These are phyloP conservation scores for Pyrrhoderma noxium DNA, from an alignment of 1,284 basidiomycete genomes.

Conservation along the genomic window DNA sequence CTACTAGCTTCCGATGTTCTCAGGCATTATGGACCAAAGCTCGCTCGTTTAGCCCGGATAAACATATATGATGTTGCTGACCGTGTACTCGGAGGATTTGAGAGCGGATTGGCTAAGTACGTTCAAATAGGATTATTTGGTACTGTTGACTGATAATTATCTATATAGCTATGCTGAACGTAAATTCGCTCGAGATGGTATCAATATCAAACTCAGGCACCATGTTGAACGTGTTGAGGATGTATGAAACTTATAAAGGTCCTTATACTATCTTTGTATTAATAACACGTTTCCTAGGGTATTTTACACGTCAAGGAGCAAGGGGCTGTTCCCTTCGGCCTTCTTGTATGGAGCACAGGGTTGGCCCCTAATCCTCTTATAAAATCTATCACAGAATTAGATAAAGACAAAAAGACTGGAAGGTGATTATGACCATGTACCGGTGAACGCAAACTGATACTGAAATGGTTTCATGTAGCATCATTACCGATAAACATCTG, in stretches of 20 bases:
- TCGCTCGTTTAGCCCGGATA: slow-evolving; percentile 59
- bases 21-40: slow-evolving; percentile 49
- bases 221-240: slow-evolving; percentile 74
- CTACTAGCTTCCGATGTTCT: slow-evolving; percentile 71
- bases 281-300: slow-evolving; percentile 33
- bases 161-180: slow-evolving; percentile 55
- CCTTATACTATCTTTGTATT: slow-evolving; percentile 23
- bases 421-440: slow-evolving; percentile 35
- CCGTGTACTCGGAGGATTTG: slow-evolving; percentile 75
- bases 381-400: slow-evolving; percentile 46
- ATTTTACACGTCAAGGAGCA: slow-evolving; percentile 55
- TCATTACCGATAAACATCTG: slow-evolving; percentile 58
- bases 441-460: slow-evolving; percentile 1
- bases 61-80: slow-evolving; percentile 78
- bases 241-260: slow-evolving; percentile 36
- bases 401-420: slow-evolving; percentile 56
- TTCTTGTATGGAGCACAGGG: slow-evolving; percentile 85
- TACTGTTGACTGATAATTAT: slow-evolving; percentile 13
- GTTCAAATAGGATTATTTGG: slow-evolving; percentile 19
- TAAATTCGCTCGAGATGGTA: slow-evolving; percentile 72
- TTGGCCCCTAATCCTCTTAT: slow-evolving; percentile 76
- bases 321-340: slow-evolving; percentile 70
- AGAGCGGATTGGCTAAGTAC: slow-evolving; percentile 60
- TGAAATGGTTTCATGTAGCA: slow-evolving; percentile 27
- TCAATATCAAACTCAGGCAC: slow-evolving; percentile 69